These are phyloP conservation scores for Penicillium bialowiezense DNA, from an alignment of 495 filamentous ascomycete genomes.

Conservation along the genomic window DNA sequence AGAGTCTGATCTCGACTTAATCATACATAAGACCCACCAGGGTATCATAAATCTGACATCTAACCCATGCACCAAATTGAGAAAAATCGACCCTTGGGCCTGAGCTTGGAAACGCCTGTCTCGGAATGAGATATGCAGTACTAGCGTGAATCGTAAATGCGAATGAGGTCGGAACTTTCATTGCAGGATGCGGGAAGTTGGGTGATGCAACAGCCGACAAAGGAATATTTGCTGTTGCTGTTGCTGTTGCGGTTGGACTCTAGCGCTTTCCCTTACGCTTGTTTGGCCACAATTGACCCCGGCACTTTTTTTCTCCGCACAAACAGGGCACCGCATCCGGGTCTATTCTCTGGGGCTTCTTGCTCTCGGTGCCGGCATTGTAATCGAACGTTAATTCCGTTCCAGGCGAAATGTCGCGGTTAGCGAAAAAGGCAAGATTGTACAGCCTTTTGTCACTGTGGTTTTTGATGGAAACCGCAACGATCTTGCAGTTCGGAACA, in stretches of 20 bases:
- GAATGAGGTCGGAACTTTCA: no score
- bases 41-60: conserved; percentile 1
- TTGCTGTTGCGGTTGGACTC: no score
- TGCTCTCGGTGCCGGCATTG: conserved; percentile 44
- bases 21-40: neutral
- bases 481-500: conserved; percentile 73
- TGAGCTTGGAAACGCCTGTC: neutral
- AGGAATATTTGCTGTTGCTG: no score
- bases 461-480: conserved; percentile 71
- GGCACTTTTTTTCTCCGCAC: conserved; percentile 64
- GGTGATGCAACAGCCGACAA: no score
- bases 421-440: conserved; percentile 83
- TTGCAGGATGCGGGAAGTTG: no score
- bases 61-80: neutral
- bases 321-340: conserved; percentile 59
- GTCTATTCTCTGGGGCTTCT: neutral
- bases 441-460: conserved; percentile 74
- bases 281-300: conserved; percentile 63
- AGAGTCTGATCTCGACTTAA: neutral
- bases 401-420: conserved; percentile 60
- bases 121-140: neutral
- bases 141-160: no score
- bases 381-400: conserved; percentile 91
- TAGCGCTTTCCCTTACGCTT: conserved; percentile 38
- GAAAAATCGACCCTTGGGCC: neutral